A percentile compares a stretch with the other conserved stretches of the same genome.
Conservation (phyloP, 306 rosid genomes). For the Lathyrus aphaca region DNA sequence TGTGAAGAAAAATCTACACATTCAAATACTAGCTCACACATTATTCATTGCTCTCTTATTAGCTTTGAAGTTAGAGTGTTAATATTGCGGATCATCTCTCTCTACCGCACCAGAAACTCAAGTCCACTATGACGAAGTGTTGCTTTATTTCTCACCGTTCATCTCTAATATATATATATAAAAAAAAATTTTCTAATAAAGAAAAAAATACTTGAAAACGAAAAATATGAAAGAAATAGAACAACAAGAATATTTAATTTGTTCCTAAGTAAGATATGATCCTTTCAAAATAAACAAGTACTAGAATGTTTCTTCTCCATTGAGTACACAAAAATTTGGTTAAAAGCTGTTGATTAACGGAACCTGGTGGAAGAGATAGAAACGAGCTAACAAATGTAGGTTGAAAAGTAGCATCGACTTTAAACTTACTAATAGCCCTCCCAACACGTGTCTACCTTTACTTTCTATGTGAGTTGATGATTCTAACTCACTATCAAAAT, state of each 20-base stretch:
- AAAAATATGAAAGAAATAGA: background rate
- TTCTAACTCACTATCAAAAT: constrained; percentile 1
- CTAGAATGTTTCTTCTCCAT: background rate
- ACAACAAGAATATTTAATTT: background rate
- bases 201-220: too few relatives aligned
- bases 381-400: constrained; percentile 38
- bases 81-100: too few relatives aligned
- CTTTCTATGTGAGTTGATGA: constrained; percentile 9
- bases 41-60: too few relatives aligned
- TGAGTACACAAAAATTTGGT: background rate
- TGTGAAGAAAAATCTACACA: too few relatives aligned
- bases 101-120: too few relatives aligned
- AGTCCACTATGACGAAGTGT: too few relatives aligned
- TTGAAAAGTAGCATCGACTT: constrained; percentile 39
- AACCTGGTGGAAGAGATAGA: background rate
- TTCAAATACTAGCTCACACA: too few relatives aligned
- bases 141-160: too few relatives aligned
- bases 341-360: constrained; percentile 33
- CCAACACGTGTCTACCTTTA: constrained; percentile 28
- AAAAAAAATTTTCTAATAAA: too few relatives aligned
- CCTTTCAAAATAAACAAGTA: background rate
- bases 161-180: too few relatives aligned
- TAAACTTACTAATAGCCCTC: constrained; percentile 24
- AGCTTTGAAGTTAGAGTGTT: too few relatives aligned
- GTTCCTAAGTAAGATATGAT: background rate